Base-by-base conservation (phyloP, 192 early-diverging fungal genomes). In the Coemansia asiatica region DNA sequence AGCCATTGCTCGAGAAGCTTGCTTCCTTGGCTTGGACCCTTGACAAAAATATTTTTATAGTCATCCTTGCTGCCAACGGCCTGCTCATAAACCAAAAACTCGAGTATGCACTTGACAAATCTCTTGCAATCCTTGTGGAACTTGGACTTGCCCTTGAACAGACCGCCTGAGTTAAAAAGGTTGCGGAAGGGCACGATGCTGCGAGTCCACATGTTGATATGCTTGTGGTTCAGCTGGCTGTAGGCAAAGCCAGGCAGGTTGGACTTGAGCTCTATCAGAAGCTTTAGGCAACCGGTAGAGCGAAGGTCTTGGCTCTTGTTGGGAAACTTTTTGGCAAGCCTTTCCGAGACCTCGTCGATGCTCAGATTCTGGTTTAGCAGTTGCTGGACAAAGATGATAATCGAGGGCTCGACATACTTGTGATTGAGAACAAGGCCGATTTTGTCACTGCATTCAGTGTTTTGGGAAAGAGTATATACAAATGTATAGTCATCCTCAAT, bases 181-280 rank as follows among this genome's bases (percentile, higher is more conserved):
- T 63, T 58, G 23, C 67, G 53, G 58, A 78, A 78, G 0, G 76
- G 76, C 0, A 63, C 55, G 25, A 78, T 72, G 7, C 58, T 60
- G 1, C 76, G 67, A 0, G 76, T 78, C 70, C 69, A 72, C 76
- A 78, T 78, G 44, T 78, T 78, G 35, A 72, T 63, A 27, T 78
- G 76, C 63, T 78, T 78, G 60, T 68, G 67, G 67, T 78, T 78
- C 1, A 78, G 67, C 29, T 78, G 76, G 55, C 66, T 70, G 70
- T 65, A 64, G 10, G 63, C 48, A 18, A 69, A 78, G 12, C 35
- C 44, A 1, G 76, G 70, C 10, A 60, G 57, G 7, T 36, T 54
- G 22, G 4, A 27, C 13, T 61, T 72, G 8, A 77, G 59, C 46
- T 69, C 63, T 10, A 63, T 6, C 3, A 77, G 55, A 13, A 77